Conservation (phyloP, 2,329 filamentous ascomycete genomes). For the Penicillium glabrum region DNA sequence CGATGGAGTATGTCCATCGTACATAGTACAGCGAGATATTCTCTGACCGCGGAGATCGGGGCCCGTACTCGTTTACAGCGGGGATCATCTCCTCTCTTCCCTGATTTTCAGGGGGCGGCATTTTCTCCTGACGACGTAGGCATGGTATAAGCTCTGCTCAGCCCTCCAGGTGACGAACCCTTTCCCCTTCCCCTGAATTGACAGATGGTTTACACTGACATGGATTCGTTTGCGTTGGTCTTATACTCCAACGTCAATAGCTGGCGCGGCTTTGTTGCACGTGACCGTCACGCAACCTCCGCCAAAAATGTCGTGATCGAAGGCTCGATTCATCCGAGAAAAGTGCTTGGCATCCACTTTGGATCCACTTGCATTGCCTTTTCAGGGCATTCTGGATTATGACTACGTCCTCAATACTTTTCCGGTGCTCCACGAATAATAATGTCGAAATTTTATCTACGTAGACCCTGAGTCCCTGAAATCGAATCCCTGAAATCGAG, state of each 20-base stretch:
- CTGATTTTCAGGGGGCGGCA: constrained; percentile 24
- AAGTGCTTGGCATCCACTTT: background rate
- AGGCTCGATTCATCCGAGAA: background rate
- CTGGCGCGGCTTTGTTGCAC: constrained; percentile 4
- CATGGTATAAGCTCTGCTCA: background rate
- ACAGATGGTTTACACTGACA: background rate
- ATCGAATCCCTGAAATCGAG: background rate
- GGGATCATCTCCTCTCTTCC: constrained; percentile 8
- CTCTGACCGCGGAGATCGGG: background rate
- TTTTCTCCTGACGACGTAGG: constrained; percentile 4
- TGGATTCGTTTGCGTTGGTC: background rate
- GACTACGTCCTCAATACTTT: background rate
- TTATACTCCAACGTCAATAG: background rate
- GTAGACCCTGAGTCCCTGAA: background rate
- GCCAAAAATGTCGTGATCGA: constrained; percentile 21
- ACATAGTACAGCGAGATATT: too few relatives aligned
- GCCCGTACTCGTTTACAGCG: constrained; percentile 19
- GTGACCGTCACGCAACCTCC: constrained; percentile 26
- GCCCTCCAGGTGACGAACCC: background rate
- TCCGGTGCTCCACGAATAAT: background rate
- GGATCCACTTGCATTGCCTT: background rate
- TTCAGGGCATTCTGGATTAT: background rate
- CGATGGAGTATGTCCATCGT: background rate
- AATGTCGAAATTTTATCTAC: too few relatives aligned
- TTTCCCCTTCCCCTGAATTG: background rate